Evolutionary conservation across 192 early-diverging fungal genomes (phyloP).

Genomic region (Gigaspora rosea): DNA sequence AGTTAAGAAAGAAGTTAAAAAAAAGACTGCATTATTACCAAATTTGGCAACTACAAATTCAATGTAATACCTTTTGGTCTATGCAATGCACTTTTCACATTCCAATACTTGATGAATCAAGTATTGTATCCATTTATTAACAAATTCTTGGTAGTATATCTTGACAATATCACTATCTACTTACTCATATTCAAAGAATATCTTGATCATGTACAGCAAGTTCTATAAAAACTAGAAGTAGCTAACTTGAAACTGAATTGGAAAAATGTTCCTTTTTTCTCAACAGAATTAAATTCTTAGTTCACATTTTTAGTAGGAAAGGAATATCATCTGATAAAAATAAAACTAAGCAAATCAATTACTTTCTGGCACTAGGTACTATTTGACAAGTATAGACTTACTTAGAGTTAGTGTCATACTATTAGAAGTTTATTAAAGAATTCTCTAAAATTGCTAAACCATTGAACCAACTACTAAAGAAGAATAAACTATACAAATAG

Average conservation of each 20-base stretch:
- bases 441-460: background rate
- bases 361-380: background rate
- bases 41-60: conserved; percentile 42
- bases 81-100: conserved; percentile 43
- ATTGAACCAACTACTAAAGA: background rate
- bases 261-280: background rate
- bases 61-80: conserved; percentile 46
- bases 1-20: conserved; percentile 28
- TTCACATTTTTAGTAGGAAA: background rate
- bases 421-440: background rate
- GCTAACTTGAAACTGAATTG: background rate
- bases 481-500: background rate
- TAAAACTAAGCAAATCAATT: background rate
- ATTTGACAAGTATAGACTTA: background rate
- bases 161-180: conserved; percentile 50
- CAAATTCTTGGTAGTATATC: conserved; percentile 39
- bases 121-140: conserved; percentile 37
- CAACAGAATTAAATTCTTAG: background rate
- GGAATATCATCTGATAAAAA: background rate
- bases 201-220: conserved; percentile 26
- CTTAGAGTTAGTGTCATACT: background rate
- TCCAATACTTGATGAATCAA: conserved; percentile 42
- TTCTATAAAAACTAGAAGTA: background rate
- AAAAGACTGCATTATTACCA: conserved; percentile 38
- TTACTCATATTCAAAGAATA: conserved; percentile 39